Evolutionary conservation across 768 basidiomycete species (phyloP), one percentile per base, ranked within the genome.

Genomic region (Sporobolomyces pararoseus): DNA sequence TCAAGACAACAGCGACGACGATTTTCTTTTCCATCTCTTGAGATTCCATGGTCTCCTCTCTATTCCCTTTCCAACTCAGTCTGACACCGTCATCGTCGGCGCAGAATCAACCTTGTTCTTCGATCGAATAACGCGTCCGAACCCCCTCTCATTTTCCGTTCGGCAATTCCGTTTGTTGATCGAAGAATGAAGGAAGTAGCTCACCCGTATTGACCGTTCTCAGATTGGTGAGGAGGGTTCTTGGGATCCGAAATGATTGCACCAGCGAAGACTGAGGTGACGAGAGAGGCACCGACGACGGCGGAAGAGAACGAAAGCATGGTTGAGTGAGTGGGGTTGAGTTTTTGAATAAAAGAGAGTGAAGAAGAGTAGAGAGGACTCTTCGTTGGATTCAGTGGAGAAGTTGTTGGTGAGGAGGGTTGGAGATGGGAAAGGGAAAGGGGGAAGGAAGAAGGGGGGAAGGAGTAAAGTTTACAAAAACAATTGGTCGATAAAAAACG

Each of bases 191-290:
- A 9, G 49, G 49, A 23, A 50, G 5, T 32, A 10, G 31, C 69
- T 12, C 25, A 71, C 66, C 73, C 73, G 34, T 65, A 65, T 64
- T 75, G 73, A n/a, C 70, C 73, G 12, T 46, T 47, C 57, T 75
- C 73, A 9, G 46, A 49, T 19, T 34, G 55, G 52, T 75, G 73
- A n/a, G 73, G 73, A 31, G 67, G 73, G 57, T 71, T 55, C 27
- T 44, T 62, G 9, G 73, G 73, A 63, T 71, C 52, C 46, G 59
- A 61, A 44, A 68, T 58, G 54, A 49, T 44, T 0, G 69, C 58
- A 5, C 54, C 68, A 6, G 58, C 58, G 29, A 61, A 19, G 19
- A 29, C 54, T 17, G 49, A 47, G 23, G 63, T 23, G 35, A 44
- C 44, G 34, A 50, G 57, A 10, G 54, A 25, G 6, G 53, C 51